phyloP scores from a whole-genome alignment of 1,284 basidiomycete species.

The Flammula alnicola region DNA sequence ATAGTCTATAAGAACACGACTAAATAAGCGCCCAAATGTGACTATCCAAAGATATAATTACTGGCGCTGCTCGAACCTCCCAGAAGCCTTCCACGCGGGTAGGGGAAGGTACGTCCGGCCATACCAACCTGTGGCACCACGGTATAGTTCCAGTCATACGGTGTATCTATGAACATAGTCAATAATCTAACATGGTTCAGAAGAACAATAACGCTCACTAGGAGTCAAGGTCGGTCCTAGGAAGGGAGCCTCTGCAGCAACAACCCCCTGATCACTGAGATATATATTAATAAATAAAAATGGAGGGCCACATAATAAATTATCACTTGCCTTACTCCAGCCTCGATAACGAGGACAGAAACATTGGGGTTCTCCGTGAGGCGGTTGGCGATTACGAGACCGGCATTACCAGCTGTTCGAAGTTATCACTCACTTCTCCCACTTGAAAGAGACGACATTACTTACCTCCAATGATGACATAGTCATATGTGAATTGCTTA shows the following conservation, averaged over 20 bases:
- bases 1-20: constrained; percentile 28
- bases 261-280: not conserved
- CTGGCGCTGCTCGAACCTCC: constrained; percentile 3
- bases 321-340: not conserved
- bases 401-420: constrained; percentile 4
- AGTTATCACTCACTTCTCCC: not conserved
- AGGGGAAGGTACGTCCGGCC: not conserved
- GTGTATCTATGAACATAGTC: not conserved
- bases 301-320: not conserved
- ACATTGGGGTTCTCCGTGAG: not conserved
- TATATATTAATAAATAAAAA: not conserved
- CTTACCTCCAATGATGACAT: constrained; percentile 7
- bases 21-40: constrained; percentile 4
- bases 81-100: constrained; percentile 4
- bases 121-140: not conserved
- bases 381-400: constrained; percentile 5
- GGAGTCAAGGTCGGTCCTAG: constrained; percentile 3
- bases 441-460: not conserved
- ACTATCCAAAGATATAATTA: not conserved
- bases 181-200: not conserved
- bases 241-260: not conserved
- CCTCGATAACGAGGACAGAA: constrained; percentile 4
- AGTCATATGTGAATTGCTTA: not conserved
- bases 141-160: constrained; percentile 4
- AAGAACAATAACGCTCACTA: not conserved